Evolutionary conservation across 2,329 filamentous ascomycete species (phyloP), one percentile per base, ranked within the genome.

Genomic region (Macrophomina pseudophaseolina): DNA sequence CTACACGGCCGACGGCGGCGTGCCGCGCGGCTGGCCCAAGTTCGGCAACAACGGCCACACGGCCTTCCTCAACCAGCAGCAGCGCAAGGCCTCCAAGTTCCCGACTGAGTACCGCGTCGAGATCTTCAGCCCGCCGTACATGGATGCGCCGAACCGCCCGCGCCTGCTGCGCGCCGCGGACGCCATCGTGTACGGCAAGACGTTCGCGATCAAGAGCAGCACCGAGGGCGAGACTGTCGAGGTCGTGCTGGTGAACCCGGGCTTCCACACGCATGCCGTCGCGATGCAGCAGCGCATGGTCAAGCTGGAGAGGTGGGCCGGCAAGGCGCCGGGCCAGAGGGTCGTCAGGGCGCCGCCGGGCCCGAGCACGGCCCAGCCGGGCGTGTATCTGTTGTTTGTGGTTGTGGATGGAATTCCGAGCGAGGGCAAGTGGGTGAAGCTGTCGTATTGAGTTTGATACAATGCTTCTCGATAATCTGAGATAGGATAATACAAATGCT

Each of bases 231-330:
- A 78, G 51, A 71, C 70, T 3, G 72, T 81, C 16, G 80, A 81
- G 68, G 76, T 85, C 2, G 74, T 76, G 4, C 74, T 86, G 18
- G 83, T 85, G 68, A 78, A 84, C 68, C 82, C 82, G 6, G 85
- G 85, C 1, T 86, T 84, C 67, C 81, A 85, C 32, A 86, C 85
- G 42, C 85, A 87, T 71, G 81, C 78, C 3, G 69, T 86, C 18
- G 84, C 86, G 69, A 86, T 86, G 85, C 82, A 82, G 28, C 83
- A 86, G 65, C 79, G 84, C 4, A 83, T 86, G 80, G 53, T 84
- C 38, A 78, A 80, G 64, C 74, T 86, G 52, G 82, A 85, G 66
- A 12, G 18, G 3, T 18, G 3, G 16, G 5, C 11, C 35, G 65
- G 58, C 2, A 53, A 28, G 30, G 48, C 11, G n/a, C 5, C 11